A percentile compares a stretch with the other conserved stretches of the same genome.
phyloP scores from a whole-genome alignment of 176 grass and related monocot genomes.

The Eremochloa ophiuroides region DNA sequence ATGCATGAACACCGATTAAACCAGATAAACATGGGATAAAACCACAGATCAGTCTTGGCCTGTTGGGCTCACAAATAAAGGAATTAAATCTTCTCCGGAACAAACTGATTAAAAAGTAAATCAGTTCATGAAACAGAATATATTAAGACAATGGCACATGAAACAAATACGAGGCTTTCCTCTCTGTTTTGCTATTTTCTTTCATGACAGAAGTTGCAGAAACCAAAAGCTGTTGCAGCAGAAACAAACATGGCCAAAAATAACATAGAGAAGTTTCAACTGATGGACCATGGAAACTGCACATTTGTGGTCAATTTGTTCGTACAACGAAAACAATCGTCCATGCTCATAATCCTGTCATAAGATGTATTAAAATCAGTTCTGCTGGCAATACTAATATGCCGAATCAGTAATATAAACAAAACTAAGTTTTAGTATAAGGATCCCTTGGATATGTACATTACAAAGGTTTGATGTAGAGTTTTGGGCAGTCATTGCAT shows the following conservation, averaged over 20 bases:
- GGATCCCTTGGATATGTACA: background rate
- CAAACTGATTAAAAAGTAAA: background rate
- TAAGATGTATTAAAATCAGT: background rate
- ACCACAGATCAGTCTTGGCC: background rate
- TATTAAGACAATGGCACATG: background rate
- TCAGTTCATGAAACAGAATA: background rate
- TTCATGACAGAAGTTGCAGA: background rate
- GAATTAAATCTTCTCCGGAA: background rate
- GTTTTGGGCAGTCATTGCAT: background rate
- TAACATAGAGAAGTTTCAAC: conserved; percentile 7
- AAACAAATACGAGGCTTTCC: background rate
- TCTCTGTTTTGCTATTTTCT: background rate
- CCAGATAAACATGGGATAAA: background rate
- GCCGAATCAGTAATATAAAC: background rate
- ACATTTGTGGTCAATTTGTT: conserved; percentile 96
- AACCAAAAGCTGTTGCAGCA: background rate
- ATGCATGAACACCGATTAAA: background rate
- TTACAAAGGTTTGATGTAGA: background rate
- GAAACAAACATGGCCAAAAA: conserved; percentile 8
- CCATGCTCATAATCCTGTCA: conserved; percentile 52
- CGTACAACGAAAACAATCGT: conserved; percentile 66
- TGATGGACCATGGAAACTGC: background rate
- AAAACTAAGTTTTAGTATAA: background rate
- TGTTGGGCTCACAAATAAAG: background rate
- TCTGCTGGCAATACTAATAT: background rate